Conservation (phyloP, 352 stramenopile genomes). For the Thraustochytrium sp. region DNA sequence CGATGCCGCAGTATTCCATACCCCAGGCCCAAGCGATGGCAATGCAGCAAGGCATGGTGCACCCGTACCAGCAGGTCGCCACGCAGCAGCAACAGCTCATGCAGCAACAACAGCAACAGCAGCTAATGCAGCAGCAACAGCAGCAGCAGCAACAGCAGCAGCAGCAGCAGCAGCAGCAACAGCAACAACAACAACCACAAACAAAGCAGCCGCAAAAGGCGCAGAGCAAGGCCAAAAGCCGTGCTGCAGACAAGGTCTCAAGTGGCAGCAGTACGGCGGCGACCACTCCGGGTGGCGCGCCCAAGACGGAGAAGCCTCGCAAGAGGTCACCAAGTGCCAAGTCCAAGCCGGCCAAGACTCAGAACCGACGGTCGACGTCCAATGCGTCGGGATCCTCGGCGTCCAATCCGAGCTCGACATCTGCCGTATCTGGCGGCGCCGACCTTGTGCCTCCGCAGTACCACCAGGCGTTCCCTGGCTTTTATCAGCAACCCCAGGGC, state of each 20-base stretch:
- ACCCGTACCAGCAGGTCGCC: not conserved
- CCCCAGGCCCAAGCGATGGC: no score
- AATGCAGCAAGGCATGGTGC: no score
- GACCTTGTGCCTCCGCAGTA: not conserved
- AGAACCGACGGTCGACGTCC: not conserved
- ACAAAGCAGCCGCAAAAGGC: not conserved
- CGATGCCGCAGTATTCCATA: no score
- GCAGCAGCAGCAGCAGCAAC: not conserved
- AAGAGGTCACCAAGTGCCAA: not conserved
- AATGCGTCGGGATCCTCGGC: not conserved
- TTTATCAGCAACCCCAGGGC: not conserved
- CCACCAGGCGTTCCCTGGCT: not conserved
- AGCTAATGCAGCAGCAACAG: not conserved
- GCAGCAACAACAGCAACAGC: not conserved
- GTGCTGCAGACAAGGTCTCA: not conserved
- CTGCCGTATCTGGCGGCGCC: not conserved
- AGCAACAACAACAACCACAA: not conserved
- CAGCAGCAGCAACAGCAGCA: not conserved
- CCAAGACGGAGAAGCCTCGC: not conserved
- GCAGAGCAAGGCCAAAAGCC: not conserved
- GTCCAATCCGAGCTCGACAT: not conserved
- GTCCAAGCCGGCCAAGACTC: not conserved
- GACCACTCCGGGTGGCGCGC: not conserved
- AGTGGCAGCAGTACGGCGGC: not conserved
- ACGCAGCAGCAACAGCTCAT: not conserved